These are phyloP conservation scores for Abelmoschus esculentus DNA, from an alignment of 345 rosid species.

Conservation along the genomic window DNA sequence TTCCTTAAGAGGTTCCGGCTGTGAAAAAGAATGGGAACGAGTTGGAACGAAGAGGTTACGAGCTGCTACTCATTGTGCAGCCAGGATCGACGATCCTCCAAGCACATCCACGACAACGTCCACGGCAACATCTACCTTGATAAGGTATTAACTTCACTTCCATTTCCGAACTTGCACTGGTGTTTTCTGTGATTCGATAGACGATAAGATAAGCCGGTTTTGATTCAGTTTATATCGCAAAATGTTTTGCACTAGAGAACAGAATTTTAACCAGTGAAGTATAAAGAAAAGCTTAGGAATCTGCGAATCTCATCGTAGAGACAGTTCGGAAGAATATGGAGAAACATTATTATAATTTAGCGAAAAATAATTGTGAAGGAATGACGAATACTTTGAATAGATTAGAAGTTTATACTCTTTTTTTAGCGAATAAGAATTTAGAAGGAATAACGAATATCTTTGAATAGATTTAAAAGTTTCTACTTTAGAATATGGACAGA, in stretches of 20 bases:
- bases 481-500: neutral
- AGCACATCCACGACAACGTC: conserved; percentile 49
- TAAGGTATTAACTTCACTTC: conserved; percentile 23
- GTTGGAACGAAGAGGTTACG: neutral
- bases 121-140: conserved; percentile 51
- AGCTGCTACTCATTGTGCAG: neutral
- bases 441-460: too few relatives aligned
- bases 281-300: neutral
- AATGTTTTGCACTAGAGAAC: neutral
- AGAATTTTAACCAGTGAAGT: neutral
- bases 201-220: neutral
- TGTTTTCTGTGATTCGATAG: neutral
- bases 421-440: too few relatives aligned
- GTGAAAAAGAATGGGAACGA: conserved; percentile 3
- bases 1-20: neutral
- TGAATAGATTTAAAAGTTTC: neutral
- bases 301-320: neutral
- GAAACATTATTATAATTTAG: neutral
- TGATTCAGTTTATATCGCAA: neutral
- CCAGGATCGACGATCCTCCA: conserved; percentile 28
- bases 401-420: neutral
- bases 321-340: neutral
- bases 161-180: conserved; percentile 3
- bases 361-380: neutral
- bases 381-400: neutral